These are phyloP conservation scores for Phaeoacremonium minimum DNA, from an alignment of 2,329 filamentous ascomycete species.

Conservation along the genomic window DNA sequence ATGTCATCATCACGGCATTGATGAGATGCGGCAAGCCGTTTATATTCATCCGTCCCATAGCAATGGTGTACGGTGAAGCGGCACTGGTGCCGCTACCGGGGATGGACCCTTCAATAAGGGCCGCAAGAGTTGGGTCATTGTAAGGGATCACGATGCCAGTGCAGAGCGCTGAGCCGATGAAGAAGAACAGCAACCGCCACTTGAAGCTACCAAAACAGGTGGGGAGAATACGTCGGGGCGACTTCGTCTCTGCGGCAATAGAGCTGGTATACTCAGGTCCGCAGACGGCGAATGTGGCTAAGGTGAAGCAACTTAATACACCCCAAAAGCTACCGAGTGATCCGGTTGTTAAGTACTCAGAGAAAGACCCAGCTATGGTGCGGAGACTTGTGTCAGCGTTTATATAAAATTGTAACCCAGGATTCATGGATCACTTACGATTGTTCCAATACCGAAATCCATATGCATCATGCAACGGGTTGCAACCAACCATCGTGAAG, in stretches of 20 bases:
- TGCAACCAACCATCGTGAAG: constrained; percentile 36
- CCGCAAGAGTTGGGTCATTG: constrained; percentile 47
- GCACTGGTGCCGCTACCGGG: constrained; percentile 37
- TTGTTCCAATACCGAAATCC: constrained; percentile 33
- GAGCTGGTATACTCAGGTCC: constrained; percentile 58
- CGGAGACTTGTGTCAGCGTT: neutral
- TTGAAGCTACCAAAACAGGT: constrained; percentile 63
- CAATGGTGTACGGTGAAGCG: constrained; percentile 5
- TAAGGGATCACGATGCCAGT: constrained; percentile 56
- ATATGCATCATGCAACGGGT: constrained; percentile 29
- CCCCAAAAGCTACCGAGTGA: constrained; percentile 56
- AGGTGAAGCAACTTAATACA: constrained; percentile 58
- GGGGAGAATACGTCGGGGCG: constrained; percentile 54
- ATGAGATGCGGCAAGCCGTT: constrained; percentile 36
- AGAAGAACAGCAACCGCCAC: constrained; percentile 62
- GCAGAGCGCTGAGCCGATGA: constrained; percentile 59
- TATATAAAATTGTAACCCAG: neutral
- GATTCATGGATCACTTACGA: constrained; percentile 13
- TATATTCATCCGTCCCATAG: constrained; percentile 36
- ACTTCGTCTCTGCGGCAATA: constrained; percentile 47
- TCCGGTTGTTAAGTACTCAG: constrained; percentile 45
- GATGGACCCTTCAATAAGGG: constrained; percentile 43
- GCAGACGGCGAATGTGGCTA: constrained; percentile 54
- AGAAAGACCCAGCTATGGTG: constrained; percentile 44
- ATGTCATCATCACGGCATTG: constrained; percentile 45